Conservation (phyloP, 2,329 filamentous ascomycete genomes). For the Lanzia echinophila region DNA sequence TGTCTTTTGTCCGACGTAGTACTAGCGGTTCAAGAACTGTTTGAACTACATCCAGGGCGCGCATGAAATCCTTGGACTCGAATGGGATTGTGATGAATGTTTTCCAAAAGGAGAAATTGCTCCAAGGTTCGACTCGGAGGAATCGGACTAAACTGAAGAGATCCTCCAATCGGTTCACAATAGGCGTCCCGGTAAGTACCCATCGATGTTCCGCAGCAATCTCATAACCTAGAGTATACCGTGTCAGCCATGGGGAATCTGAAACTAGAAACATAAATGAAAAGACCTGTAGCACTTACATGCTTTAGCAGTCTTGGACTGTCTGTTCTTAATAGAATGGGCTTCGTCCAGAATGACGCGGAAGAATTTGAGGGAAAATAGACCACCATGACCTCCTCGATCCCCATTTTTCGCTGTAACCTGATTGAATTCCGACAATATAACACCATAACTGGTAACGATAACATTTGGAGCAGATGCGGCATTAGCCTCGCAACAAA, state of each 20-base stretch:
- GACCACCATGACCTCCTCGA: slow-evolving; percentile 57
- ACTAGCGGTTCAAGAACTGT: slow-evolving; percentile 96
- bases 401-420: slow-evolving; percentile 61
- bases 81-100: slow-evolving; percentile 98
- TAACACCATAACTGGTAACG: slow-evolving; percentile 89
- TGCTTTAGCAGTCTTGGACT: slow-evolving; percentile 89
- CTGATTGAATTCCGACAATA: slow-evolving; percentile 82
- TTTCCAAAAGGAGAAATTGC: slow-evolving; percentile 98
- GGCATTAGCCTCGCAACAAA: slow-evolving; percentile 71
- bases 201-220: slow-evolving; percentile 80
- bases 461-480: slow-evolving; percentile 77
- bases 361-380: slow-evolving; percentile 93
- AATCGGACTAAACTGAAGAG: slow-evolving; percentile 91
- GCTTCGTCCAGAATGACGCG: slow-evolving; percentile 93
- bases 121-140: slow-evolving; percentile 92
- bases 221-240: slow-evolving; percentile 50
- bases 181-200: slow-evolving; percentile 91
- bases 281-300: slow-evolving; percentile 40
- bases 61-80: slow-evolving; percentile 88
- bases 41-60: slow-evolving; percentile 92
- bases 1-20: slow-evolving; percentile 89
- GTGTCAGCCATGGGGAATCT: neutral
- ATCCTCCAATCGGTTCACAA: slow-evolving; percentile 93
- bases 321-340: slow-evolving; percentile 83
- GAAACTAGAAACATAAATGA: neutral